A percentile compares a stretch with the other conserved stretches of the same genome.
Evolutionary conservation across 2,329 filamentous ascomycete species (phyloP).

Genomic region (Onygena corvina): DNA sequence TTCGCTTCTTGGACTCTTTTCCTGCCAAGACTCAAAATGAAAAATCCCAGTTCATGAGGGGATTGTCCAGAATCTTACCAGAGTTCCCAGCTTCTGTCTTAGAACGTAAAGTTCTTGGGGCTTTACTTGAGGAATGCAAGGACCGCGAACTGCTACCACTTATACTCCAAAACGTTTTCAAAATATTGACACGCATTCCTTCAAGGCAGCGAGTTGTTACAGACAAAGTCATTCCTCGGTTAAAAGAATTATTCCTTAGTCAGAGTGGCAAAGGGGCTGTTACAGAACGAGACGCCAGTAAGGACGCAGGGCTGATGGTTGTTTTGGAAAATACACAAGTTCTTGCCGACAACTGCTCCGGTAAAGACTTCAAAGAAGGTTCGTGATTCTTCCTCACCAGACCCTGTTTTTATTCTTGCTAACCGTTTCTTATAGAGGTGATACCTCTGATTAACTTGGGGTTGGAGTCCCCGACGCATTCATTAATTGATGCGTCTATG

Average conservation of each 20-base stretch:
- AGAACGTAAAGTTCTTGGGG: slow-evolving; percentile 86
- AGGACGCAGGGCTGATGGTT: slow-evolving; percentile 84
- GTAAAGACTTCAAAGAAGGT: slow-evolving; percentile 92
- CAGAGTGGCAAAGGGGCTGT: slow-evolving; percentile 38
- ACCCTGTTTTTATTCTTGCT: background rate
- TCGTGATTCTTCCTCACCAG: slow-evolving; percentile 23
- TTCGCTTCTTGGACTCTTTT: slow-evolving; percentile 82
- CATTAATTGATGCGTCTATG: slow-evolving; percentile 74
- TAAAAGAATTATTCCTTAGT: slow-evolving; percentile 70
- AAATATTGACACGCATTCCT: slow-evolving; percentile 68
- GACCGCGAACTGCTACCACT: slow-evolving; percentile 75
- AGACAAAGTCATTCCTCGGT: slow-evolving; percentile 70
- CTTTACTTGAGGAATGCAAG: slow-evolving; percentile 83
- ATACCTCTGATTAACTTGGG: slow-evolving; percentile 73
- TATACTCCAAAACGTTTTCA: slow-evolving; percentile 85
- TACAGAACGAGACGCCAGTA: slow-evolving; percentile 63
- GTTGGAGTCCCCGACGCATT: slow-evolving; percentile 78
- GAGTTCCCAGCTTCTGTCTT: slow-evolving; percentile 90
- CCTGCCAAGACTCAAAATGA: slow-evolving; percentile 85
- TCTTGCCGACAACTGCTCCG: slow-evolving; percentile 68
- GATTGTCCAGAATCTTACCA: slow-evolving; percentile 70
- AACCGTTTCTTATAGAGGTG: slow-evolving; percentile 49
- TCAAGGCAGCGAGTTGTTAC: slow-evolving; percentile 66
- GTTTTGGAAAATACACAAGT: slow-evolving; percentile 70
- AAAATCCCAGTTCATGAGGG: slow-evolving; percentile 83